Base-by-base conservation (phyloP, 2,329 filamentous ascomycete species). In the Teratosphaeria zuluensis region DNA sequence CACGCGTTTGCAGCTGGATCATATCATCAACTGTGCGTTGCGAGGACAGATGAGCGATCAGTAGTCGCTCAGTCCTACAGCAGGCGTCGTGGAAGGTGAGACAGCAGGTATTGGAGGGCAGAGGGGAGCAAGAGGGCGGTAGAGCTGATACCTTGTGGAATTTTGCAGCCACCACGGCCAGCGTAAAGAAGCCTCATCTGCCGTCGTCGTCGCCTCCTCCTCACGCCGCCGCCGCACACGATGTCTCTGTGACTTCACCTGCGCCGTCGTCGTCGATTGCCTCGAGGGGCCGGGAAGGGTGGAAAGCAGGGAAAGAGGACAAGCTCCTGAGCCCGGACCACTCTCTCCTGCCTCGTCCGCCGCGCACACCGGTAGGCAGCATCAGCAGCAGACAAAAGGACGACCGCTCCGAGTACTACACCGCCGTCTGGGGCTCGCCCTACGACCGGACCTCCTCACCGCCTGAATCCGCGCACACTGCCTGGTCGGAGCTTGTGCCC, bases 371-470 rank as follows among this genome's bases (percentile, higher is more conserved):
- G 24, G 42, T 8, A n/a, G 67, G 63, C 7, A 69, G 64, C 57
- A 56, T 61, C 5, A 58, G 62, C 46, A 67, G 65, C 58, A 65
- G 48, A 52, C 38, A 54, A 24, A 48, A 61, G 58, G 69, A 71
- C 54, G 64, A 65, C 56, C 63, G 63, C 51, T 71, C 70, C 2
- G 68, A 69, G 19, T 73, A 72, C 63, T 71, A 83, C 69, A 94
- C 90, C 53, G 87, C 90, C 54, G 92, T 87, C 72, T 96, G 92
- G 91, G 92, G 92, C 58, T 96, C 91, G 57, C 92, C 92, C 24
- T 96, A 96, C 75, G 86, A 88, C 58, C 81, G 81, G 62, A 81
- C 86, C 46, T 77, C 80, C 12, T 87, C 69, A 31, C 62, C 72
- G 12, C 67, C 70, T 21, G 59, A 62, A 53, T 68, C 70, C 9